Percentiles rank a stretch among this genome's conserved stretches.
phyloP scores from a whole-genome alignment of 768 basidiomycete species.

The Rhodotorula toruloides region DNA sequence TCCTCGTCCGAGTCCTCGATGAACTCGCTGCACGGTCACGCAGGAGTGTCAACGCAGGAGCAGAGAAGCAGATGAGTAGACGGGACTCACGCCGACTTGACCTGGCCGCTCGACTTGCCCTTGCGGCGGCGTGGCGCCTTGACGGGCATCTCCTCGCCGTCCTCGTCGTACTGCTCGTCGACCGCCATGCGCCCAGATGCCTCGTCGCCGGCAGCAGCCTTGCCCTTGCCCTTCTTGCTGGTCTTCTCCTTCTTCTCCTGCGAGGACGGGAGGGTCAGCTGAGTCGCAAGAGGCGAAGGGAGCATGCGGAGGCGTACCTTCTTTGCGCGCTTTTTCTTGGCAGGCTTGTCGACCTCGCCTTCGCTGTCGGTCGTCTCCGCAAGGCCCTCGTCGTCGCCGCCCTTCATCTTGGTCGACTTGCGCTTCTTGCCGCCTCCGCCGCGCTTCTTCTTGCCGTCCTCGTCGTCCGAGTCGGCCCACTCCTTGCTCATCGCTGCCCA shows the following conservation, averaged over 20 bases:
- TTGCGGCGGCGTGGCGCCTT: slow-evolving; percentile 7
- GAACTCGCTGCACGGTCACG: slow-evolving; percentile 13
- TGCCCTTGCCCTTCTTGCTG: slow-evolving; percentile 52
- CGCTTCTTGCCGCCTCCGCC: slow-evolving; percentile 35
- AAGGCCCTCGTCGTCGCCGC: slow-evolving; percentile 28
- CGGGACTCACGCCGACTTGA: slow-evolving; percentile 23
- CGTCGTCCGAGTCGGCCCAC: slow-evolving; percentile 70
- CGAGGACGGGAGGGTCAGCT: background rate
- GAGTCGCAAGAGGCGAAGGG: background rate
- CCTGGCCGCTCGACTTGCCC: slow-evolving; percentile 5
- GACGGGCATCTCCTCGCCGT: slow-evolving; percentile 27
- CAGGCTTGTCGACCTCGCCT: slow-evolving; percentile 50
- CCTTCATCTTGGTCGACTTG: slow-evolving; percentile 46
- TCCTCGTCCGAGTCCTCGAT: slow-evolving; percentile 34
- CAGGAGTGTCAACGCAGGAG: background rate
- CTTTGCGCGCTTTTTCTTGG: slow-evolving; percentile 10
- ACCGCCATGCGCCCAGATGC: slow-evolving; percentile 15
- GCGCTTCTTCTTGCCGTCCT: slow-evolving; percentile 55
- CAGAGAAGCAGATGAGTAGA: background rate
- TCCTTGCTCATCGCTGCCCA: slow-evolving; percentile 67
- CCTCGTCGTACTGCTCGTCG: slow-evolving; percentile 31
- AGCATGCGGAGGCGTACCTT: background rate
- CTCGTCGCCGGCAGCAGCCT: slow-evolving; percentile 49
- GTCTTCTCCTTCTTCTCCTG: slow-evolving; percentile 15
- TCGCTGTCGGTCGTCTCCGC: slow-evolving; percentile 42